A percentile compares a stretch with the other conserved stretches of the same genome.
phyloP scores from a whole-genome alignment of 257 asterid species.

The Fraxinus pennsylvanica region DNA sequence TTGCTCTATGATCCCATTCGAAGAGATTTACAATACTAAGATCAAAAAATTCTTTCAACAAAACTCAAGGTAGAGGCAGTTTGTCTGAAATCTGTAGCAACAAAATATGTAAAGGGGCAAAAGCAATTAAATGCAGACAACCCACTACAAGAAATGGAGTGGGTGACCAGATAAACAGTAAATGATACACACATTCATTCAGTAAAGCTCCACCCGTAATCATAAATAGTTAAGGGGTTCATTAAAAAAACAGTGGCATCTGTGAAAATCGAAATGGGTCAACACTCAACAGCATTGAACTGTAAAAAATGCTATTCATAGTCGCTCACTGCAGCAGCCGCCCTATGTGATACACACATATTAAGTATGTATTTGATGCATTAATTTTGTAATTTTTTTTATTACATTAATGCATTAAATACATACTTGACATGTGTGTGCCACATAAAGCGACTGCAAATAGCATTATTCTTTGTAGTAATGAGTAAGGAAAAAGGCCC shows the following conservation, averaged over 20 bases:
- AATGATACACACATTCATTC: not conserved
- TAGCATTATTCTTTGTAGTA: no score
- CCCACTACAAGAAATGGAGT: slow-evolving; percentile 4
- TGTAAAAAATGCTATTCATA: not conserved
- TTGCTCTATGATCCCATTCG: not conserved
- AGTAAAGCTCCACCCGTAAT: not conserved
- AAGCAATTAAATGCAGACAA: slow-evolving; percentile 29
- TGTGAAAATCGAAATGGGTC: not conserved
- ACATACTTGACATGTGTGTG: no score
- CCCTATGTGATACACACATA: no score
- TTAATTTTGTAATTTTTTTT: no score
- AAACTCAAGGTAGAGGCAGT: slow-evolving; percentile 18
- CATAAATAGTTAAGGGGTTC: not conserved
- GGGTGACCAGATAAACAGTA: slow-evolving; percentile 3
- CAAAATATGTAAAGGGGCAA: slow-evolving; percentile 15
- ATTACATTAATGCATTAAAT: no score
- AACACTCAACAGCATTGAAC: not conserved
- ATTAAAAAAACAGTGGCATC: not conserved
- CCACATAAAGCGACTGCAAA: no score
- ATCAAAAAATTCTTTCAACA: slow-evolving; percentile 17
- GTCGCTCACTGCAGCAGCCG: no score
- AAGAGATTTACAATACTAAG: not conserved
- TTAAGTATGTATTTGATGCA: no score
- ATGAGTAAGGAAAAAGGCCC: no score
- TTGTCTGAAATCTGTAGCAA: slow-evolving; percentile 11